These are phyloP conservation scores for Cerrena zonata DNA, from an alignment of 1,284 basidiomycete species.

Conservation along the genomic window DNA sequence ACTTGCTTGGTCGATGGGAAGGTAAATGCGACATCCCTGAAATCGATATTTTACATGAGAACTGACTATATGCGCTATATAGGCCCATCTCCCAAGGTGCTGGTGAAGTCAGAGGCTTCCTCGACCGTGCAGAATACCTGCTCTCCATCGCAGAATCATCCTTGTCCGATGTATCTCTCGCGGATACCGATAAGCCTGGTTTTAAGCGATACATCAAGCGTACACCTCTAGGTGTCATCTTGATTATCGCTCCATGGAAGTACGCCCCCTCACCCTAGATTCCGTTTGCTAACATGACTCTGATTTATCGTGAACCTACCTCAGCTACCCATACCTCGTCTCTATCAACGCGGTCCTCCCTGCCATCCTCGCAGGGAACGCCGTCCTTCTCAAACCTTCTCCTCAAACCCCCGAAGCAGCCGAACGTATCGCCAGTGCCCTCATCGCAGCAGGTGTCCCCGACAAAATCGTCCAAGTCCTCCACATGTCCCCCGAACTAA, in stretches of 20 bases:
- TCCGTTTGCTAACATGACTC: neutral
- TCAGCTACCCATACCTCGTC: constrained; percentile 83
- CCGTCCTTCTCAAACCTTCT: constrained; percentile 88
- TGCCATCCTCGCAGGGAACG: constrained; percentile 82
- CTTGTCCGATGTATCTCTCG: constrained; percentile 72
- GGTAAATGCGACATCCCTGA: constrained; percentile 44
- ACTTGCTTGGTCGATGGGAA: constrained; percentile 74
- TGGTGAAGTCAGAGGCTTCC: constrained; percentile 77
- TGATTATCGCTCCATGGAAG: constrained; percentile 90
- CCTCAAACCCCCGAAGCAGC: constrained; percentile 89
- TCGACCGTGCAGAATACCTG: constrained; percentile 81
- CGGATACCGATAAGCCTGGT: constrained; percentile 74
- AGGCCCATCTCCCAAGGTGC: constrained; percentile 75
- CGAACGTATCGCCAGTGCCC: constrained; percentile 71
- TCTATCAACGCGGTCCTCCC: constrained; percentile 88
- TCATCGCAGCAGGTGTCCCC: constrained; percentile 74
- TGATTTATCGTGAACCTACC: constrained; percentile 1
- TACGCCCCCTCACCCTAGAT: constrained; percentile 23
- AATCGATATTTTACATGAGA: no score
- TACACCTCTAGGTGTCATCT: constrained; percentile 81
- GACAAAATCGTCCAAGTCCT: constrained; percentile 71
- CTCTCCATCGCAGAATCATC: constrained; percentile 75
- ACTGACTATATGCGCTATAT: constrained; percentile 1
- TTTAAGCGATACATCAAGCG: constrained; percentile 80
- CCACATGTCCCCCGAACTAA: constrained; percentile 69